Conservation (phyloP, 1,284 basidiomycete genomes). For the Fistulina hepatica region DNA sequence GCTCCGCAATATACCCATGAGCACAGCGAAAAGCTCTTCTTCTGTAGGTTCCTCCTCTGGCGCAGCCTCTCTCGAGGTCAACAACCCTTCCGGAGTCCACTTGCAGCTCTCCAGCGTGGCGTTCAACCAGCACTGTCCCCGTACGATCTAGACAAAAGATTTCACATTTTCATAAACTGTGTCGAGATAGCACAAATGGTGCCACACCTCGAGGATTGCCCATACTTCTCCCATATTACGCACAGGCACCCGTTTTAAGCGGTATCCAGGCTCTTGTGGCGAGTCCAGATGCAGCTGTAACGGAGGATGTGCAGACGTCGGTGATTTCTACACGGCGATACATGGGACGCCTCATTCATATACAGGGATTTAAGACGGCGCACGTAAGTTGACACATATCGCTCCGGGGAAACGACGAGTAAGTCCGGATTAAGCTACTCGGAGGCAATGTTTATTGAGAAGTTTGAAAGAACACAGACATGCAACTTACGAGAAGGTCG, state of each 20-base stretch:
- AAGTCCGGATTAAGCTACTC: slow-evolving; percentile 38
- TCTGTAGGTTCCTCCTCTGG: slow-evolving; percentile 30
- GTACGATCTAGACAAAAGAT: slow-evolving; percentile 59
- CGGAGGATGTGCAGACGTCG: slow-evolving; percentile 51
- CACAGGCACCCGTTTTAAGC: slow-evolving; percentile 57
- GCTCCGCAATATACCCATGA: slow-evolving; percentile 33
- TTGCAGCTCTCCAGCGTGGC: slow-evolving; percentile 43
- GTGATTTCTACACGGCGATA: slow-evolving; percentile 39
- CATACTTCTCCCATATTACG: slow-evolving; percentile 59
- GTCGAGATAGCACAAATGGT: slow-evolving; percentile 1
- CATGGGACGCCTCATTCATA: slow-evolving; percentile 1
- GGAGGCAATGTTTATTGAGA: background rate
- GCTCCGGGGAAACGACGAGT: slow-evolving; percentile 38
- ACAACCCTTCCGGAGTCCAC: slow-evolving; percentile 43
- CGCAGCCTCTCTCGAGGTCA: background rate
- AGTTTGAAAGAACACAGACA: slow-evolving; percentile 1
- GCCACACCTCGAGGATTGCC: slow-evolving; percentile 54
- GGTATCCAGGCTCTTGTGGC: slow-evolving; percentile 62
- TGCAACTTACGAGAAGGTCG: slow-evolving; percentile 45
- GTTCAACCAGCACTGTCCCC: slow-evolving; percentile 72
- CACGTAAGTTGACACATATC: slow-evolving; percentile 39
- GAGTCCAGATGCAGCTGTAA: slow-evolving; percentile 51
- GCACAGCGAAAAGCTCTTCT: slow-evolving; percentile 43
- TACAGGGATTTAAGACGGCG: slow-evolving; percentile 9
- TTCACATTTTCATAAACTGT: background rate